phyloP scores from a whole-genome alignment of 1,139 yeast genomes.

The Kodamaea plutei region DNA sequence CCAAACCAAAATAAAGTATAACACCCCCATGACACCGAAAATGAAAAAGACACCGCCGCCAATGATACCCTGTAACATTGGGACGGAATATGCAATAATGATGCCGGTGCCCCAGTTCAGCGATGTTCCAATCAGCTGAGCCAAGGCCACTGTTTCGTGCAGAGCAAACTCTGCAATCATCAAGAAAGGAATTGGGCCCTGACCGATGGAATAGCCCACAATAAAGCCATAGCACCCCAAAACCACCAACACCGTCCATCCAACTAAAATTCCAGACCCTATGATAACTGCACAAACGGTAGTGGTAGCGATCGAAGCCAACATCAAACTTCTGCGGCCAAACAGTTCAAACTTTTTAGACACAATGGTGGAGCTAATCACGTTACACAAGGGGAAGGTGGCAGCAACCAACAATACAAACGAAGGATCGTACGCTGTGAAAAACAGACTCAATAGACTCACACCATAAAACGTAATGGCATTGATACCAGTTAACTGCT shows the following conservation, averaged over 20 bases:
- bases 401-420: conserved; percentile 29
- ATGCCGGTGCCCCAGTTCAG: conserved; percentile 21
- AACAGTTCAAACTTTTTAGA: conserved; percentile 19
- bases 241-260: conserved; percentile 12
- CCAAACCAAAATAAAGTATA: conserved; percentile 19
- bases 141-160: conserved; percentile 19
- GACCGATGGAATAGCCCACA: conserved; percentile 18
- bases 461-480: conserved; percentile 41
- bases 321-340: conserved; percentile 18
- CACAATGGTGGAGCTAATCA: conserved; percentile 23
- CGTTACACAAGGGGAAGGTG: conserved; percentile 30
- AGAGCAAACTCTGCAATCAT: conserved; percentile 21
- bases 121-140: conserved; percentile 21
- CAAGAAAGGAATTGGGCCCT: conserved; percentile 27
- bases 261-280: conserved; percentile 13
- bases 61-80: conserved; percentile 22
- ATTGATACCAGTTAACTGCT: conserved; percentile 40
- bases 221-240: conserved; percentile 19
- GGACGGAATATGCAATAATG: conserved; percentile 22
- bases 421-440: conserved; percentile 20
- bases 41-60: conserved; percentile 30
- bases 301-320: conserved; percentile 14
- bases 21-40: conserved; percentile 21
- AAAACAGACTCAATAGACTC: conserved; percentile 22
- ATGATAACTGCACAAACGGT: conserved; percentile 14